Evolutionary conservation across 805 yeast genomes (phyloP), one percentile per base, ranked within the genome.

Genomic region (Starmerella sp.): DNA sequence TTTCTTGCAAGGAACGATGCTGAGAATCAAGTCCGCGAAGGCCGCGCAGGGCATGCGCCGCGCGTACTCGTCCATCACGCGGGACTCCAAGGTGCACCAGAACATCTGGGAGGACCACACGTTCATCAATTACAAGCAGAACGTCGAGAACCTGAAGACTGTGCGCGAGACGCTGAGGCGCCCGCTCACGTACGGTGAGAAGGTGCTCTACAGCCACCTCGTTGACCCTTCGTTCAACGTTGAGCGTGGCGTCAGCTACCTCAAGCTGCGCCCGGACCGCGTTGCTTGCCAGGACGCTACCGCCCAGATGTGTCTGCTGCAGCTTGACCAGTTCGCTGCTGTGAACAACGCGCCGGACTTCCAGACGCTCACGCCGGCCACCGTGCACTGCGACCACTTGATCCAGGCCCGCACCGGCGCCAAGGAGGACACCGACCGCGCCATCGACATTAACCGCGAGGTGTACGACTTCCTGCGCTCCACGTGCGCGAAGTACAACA

Each of bases 201-300:
- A 91, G 77, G 81, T 91, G 63, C 77, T 91, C 63, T 93, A 91
- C 75, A 91, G 96, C 62, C 97, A 91, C 75, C 79, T 91, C 71
- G 96, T 86, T 68, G 81, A 91, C 67, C 97, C 97, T 60, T 89
- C 80, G 63, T 88, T 88, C 73, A 83, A 84, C 61, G 81, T 85
- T 64, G 79, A 74, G 72, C 84, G 97, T 71, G 97, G 97, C 69
- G 79, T 81, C 55, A 84, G 93, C 50, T 91, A 91, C 75, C 79
- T 90, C 73, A 91, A 91, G 75, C 79, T 91, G 70, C 84, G 95
- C 75, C 97, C 97, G 54, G 97, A 90, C 73, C 82, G 97, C 73
- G 97, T 91, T 59, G 97, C 97, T 50, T 89, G 95, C 85, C 97
- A 90, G 77, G 97, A 90, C 77, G 97, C 97, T 56, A 88, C 96